Conservation (phyloP, 1,139 yeast species). For the Candida freyschussii region DNA sequence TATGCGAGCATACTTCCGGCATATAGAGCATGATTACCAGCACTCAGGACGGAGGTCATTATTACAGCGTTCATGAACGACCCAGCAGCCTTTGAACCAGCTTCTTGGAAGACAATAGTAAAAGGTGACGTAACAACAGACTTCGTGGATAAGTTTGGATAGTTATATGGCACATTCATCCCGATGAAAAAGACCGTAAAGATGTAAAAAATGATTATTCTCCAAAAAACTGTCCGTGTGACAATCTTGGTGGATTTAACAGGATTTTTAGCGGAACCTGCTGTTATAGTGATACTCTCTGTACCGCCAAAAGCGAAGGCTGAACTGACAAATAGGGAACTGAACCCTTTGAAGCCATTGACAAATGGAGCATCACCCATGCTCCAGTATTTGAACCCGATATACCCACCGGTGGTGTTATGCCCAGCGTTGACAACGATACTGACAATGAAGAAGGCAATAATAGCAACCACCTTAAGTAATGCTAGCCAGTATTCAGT, state of each 20-base stretch:
- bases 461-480: constrained; percentile 49
- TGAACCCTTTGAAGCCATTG: constrained; percentile 35
- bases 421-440: constrained; percentile 46
- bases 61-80: constrained; percentile 52
- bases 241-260: constrained; percentile 52
- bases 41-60: constrained; percentile 52
- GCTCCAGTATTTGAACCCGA: constrained; percentile 49
- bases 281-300: constrained; percentile 59
- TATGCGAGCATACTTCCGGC: constrained; percentile 46
- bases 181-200: constrained; percentile 43
- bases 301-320: constrained; percentile 68
- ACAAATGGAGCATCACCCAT: constrained; percentile 42
- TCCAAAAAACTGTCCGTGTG: constrained; percentile 54
- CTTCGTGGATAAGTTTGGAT: constrained; percentile 35
- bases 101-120: constrained; percentile 49
- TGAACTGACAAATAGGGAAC: constrained; percentile 48
- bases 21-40: constrained; percentile 59
- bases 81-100: constrained; percentile 46
- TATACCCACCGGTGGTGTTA: constrained; percentile 36
- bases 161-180: constrained; percentile 42
- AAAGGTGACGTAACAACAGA: constrained; percentile 59
- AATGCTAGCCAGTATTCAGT: constrained; percentile 65
- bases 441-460: constrained; percentile 48
- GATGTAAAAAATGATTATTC: constrained; percentile 42
- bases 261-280: constrained; percentile 64